Evolutionary conservation across 2,329 filamentous ascomycete genomes (phyloP).

Genomic region (Nannizziopsis barbatae): DNA sequence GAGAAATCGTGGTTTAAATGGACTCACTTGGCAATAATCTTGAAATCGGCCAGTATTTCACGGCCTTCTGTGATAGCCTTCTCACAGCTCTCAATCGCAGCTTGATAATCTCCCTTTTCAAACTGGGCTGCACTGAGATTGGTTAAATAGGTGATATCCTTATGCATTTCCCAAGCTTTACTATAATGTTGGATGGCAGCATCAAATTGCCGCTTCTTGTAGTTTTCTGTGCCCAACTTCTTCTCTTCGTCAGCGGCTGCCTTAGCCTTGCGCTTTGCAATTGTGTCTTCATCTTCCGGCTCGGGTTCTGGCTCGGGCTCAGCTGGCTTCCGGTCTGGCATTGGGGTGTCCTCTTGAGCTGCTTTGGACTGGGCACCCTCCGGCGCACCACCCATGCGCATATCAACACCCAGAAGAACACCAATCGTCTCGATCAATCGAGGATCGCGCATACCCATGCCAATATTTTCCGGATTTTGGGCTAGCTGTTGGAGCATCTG

Average conservation of each 20-base stretch:
- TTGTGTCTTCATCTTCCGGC: constrained; percentile 67
- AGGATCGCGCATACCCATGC: constrained; percentile 75
- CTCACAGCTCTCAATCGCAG: constrained; percentile 73
- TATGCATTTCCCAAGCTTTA: constrained; percentile 87
- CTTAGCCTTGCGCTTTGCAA: constrained; percentile 80
- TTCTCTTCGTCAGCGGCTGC: constrained; percentile 90
- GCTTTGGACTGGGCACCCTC: constrained; percentile 39
- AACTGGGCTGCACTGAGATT: constrained; percentile 90
- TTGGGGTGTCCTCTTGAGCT: constrained; percentile 60
- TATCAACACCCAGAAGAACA: constrained; percentile 85
- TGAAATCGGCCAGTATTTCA: constrained; percentile 86
- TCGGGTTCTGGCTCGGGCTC: constrained; percentile 45
- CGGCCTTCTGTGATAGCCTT: constrained; percentile 85
- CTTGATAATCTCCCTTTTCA: constrained; percentile 90
- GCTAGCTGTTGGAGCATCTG: constrained; percentile 71
- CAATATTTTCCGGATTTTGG: constrained; percentile 66
- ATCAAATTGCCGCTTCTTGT: constrained; percentile 98
- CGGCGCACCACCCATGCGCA: constrained; percentile 55
- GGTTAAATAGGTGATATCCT: constrained; percentile 96
- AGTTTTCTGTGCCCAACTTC: constrained; percentile 81
- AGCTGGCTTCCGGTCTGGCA: constrained; percentile 51
- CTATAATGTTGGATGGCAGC: constrained; percentile 86
- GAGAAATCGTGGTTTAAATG: not conserved
- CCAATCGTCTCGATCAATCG: constrained; percentile 89
- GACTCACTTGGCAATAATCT: constrained; percentile 78